These are phyloP conservation scores for Lodderomyces elongisporus DNA, from an alignment of 1,139 yeast species.

Conservation along the genomic window DNA sequence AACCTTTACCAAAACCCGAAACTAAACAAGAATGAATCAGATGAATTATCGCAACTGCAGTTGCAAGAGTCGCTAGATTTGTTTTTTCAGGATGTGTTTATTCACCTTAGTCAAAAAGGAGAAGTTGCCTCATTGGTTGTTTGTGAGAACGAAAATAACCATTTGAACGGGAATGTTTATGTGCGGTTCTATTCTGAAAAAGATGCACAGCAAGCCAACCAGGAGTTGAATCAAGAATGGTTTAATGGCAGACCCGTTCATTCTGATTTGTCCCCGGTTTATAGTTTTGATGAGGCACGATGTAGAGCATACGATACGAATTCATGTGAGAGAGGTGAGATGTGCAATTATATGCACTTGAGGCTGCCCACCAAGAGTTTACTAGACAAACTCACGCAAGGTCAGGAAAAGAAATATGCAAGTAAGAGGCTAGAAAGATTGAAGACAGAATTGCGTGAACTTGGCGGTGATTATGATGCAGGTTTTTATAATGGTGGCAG, in stretches of 20 bases:
- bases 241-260: constrained; percentile 74
- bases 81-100: constrained; percentile 69
- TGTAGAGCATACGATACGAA: constrained; percentile 65
- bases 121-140: constrained; percentile 63
- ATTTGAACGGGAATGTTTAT: constrained; percentile 79
- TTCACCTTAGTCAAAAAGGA: constrained; percentile 64
- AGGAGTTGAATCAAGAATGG: constrained; percentile 73
- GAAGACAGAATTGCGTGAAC: constrained; percentile 5
- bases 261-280: constrained; percentile 76
- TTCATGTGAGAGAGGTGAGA: constrained; percentile 69
- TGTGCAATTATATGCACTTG: constrained; percentile 85
- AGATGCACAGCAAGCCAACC: constrained; percentile 59
- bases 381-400: constrained; percentile 30
- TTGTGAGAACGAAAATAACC: constrained; percentile 80
- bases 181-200: constrained; percentile 51
- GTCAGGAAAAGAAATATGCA: constrained; percentile 32
- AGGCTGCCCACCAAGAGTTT: constrained; percentile 50
- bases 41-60: constrained; percentile 31
- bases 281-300: constrained; percentile 64
- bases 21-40: constrained; percentile 28
- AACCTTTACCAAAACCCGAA: constrained; percentile 70
- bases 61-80: constrained; percentile 53
- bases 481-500: neutral
- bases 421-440: constrained; percentile 11
- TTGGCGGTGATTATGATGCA: neutral